phyloP scores from a whole-genome alignment of 176 grass and related monocot genomes.

The Juncus inflexus region DNA sequence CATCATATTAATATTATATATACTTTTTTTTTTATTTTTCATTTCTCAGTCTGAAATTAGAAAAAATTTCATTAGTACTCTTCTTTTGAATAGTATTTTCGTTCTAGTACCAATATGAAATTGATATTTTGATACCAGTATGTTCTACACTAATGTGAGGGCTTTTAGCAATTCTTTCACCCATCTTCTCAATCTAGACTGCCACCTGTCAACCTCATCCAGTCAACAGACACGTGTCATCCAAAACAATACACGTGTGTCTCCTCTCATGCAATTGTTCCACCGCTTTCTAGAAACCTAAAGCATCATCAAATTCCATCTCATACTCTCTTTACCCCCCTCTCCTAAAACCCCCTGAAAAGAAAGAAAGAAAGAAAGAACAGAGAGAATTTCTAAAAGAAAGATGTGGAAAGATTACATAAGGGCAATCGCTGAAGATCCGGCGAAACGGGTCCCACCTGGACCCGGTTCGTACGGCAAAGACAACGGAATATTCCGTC shows the following conservation, averaged over 20 bases:
- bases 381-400: background rate
- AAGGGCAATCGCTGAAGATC: slow-evolving; percentile 20
- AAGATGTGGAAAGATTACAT: slow-evolving; percentile 20
- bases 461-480: background rate
- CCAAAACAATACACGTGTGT: background rate
- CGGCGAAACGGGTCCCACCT: slow-evolving; percentile 7
- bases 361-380: background rate
- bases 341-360: background rate
- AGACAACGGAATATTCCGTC: slow-evolving; percentile 19
- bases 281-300: background rate
- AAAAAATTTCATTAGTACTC: too few species aligned
- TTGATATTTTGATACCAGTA: too few species aligned
- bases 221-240: slow-evolving; percentile 16
- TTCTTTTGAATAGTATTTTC: too few species aligned
- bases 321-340: background rate
- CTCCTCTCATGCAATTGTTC: background rate
- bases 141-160: too few species aligned
- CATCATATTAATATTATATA: slow-evolving; percentile 9
- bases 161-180: too few species aligned
- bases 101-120: too few species aligned
- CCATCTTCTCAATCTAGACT: background rate
- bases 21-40: too few species aligned
- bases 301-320: too few species aligned
- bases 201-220: background rate
- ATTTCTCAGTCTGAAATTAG: too few species aligned